Percentiles rank a stretch among this genome's conserved stretches.
Evolutionary conservation across 495 filamentous ascomycete species (phyloP).

Genomic region (Podospora comata): DNA sequence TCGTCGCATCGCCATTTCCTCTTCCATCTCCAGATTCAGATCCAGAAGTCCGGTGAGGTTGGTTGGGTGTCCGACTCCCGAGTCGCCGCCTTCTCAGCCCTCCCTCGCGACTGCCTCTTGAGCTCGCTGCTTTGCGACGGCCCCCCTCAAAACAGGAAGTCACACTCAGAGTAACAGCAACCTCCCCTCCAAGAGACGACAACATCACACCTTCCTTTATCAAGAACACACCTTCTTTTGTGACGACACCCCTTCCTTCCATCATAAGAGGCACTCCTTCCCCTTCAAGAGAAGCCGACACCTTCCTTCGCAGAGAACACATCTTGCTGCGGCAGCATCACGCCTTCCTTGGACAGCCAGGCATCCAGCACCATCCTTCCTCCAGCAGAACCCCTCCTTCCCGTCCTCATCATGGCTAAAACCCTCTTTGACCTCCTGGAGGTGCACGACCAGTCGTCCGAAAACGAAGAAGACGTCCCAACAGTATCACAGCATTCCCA

Average conservation of each 20-base stretch:
- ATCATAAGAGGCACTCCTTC: not conserved
- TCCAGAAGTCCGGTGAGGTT: not conserved
- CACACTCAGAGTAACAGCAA: too few relatives aligned
- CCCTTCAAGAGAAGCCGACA: too few relatives aligned
- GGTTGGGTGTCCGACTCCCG: not conserved
- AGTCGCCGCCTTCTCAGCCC: not conserved
- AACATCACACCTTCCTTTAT: too few relatives aligned
- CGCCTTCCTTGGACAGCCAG: too few relatives aligned
- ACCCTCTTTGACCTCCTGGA: conserved; percentile 6
- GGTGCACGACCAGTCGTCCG: not conserved
- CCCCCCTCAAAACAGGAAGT: not conserved
- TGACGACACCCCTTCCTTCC: not conserved
- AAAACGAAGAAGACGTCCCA: not conserved
- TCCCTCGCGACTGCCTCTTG: not conserved
- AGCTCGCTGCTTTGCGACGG: not conserved
- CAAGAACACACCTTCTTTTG: too few relatives aligned
- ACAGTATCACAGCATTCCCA: not conserved
- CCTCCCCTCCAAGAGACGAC: too few relatives aligned
- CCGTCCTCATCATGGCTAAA: not conserved
- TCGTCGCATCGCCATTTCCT: not conserved
- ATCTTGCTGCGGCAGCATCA: too few relatives aligned
- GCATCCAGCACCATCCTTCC: too few relatives aligned
- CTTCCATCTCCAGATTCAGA: not conserved
- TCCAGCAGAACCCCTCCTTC: not conserved
- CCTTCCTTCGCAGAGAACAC: too few relatives aligned